Percentiles rank a stretch among this genome's conserved stretches.
These are phyloP conservation scores for Castanospermum australe DNA, from an alignment of 306 rosid genomes.

Conservation along the genomic window DNA sequence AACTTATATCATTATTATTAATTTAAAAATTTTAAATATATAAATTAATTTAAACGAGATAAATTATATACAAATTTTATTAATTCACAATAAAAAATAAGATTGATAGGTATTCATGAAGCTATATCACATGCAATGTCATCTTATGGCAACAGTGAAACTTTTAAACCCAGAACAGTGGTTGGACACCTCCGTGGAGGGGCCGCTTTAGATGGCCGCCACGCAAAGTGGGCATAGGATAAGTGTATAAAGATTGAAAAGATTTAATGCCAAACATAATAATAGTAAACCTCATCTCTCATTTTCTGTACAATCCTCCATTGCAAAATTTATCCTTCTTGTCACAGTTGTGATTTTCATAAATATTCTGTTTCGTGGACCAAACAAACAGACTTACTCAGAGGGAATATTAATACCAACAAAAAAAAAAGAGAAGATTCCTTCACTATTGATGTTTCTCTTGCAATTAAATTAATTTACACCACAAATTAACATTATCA, in stretches of 20 bases:
- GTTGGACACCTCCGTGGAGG: conserved; percentile 2
- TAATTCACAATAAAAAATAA: too few relatives aligned
- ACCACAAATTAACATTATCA: neutral
- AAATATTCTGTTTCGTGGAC: neutral
- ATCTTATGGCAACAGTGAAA: neutral
- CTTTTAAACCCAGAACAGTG: neutral
- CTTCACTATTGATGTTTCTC: neutral
- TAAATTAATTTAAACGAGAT: too few relatives aligned
- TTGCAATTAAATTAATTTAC: neutral
- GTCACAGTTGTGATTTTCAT: neutral
- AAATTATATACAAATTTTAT: too few relatives aligned
- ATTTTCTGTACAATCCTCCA: neutral
- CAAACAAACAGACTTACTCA: neutral
- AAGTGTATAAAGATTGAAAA: neutral
- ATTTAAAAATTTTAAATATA: too few relatives aligned
- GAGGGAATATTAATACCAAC: neutral
- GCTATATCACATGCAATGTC: neutral
- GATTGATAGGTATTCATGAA: neutral
- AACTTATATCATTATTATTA: too few relatives aligned
- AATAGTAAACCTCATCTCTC: conserved; percentile 17
- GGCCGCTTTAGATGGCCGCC: conserved; percentile 36
- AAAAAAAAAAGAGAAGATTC: neutral
- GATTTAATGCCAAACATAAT: conserved; percentile 20
- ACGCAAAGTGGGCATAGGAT: conserved; percentile 41
- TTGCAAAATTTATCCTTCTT: conserved; percentile 3